phyloP scores from a whole-genome alignment of 768 basidiomycete genomes.

The Coprinopsis sp. region DNA sequence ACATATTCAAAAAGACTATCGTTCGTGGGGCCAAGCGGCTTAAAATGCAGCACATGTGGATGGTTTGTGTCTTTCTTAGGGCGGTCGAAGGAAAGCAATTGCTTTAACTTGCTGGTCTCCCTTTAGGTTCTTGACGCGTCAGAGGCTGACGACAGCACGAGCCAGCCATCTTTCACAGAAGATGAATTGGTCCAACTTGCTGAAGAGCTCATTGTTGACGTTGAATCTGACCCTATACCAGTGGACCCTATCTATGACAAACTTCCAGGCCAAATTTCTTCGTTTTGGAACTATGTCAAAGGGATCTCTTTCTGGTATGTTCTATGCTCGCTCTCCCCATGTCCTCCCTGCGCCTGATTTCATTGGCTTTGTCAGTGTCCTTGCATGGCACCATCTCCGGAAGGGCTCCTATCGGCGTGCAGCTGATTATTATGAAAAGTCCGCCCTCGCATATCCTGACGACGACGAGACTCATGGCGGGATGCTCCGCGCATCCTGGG shows the following conservation, averaged over 20 bases:
- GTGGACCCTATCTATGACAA: background rate
- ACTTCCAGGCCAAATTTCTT: conserved; percentile 27
- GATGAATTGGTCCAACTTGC: conserved; percentile 29
- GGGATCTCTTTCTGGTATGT: conserved; percentile 35
- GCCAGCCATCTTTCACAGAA: conserved; percentile 16
- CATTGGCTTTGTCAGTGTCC: conserved; percentile 14
- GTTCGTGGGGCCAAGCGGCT: conserved; percentile 37
- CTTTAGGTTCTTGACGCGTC: background rate
- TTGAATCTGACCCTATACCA: conserved; percentile 21
- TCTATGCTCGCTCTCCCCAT: background rate
- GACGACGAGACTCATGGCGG: conserved; percentile 35
- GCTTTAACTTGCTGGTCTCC: background rate
- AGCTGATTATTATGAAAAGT: conserved; percentile 6
- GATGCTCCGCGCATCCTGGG: conserved; percentile 28
- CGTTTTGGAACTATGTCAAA: conserved; percentile 35
- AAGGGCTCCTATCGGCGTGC: conserved; percentile 13
- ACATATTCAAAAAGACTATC: conserved; percentile 39
- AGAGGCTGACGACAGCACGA: conserved; percentile 8
- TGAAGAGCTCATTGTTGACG: conserved; percentile 27
- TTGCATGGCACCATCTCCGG: conserved; percentile 27
- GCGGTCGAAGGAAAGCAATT: conserved; percentile 17
- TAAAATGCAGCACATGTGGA: conserved; percentile 26
- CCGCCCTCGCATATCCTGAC: conserved; percentile 21
- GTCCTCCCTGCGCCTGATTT: background rate
- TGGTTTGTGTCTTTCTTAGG: background rate